Evolutionary conservation across 106 monocot species (phyloP), one percentile per base, ranked within the genome.

Genomic region (Xerophyta viscosa): DNA sequence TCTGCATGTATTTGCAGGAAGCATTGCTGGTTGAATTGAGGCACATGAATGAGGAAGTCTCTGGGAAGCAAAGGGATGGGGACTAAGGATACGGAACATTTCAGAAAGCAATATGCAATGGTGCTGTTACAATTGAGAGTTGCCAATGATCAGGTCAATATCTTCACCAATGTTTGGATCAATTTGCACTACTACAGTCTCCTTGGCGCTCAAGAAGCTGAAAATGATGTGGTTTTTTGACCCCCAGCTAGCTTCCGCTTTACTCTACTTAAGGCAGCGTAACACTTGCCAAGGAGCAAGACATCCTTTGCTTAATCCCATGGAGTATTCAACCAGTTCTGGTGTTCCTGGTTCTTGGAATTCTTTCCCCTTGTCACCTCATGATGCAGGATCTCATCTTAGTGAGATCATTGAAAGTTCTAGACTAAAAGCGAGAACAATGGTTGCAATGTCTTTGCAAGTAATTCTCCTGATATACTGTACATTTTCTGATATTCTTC

Each of bases 11-110:
- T 58, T 30, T 70, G 21, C 39, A 93, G 98, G 98, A 90, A 61
- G 98, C 98, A 33, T 66, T 98, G 53, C 52, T 98, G 20, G 65
- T 74, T 37, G 98, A 90, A 63, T 47, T 98, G 55, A 74, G 69
- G 72, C 69, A 90, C 57, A 82, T 98, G 90, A 90, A 98, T 61
- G 98, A 86, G 43, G 96, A 98, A 60, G 81, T 89, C 14, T 76
- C 79, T 28, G 60, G 57, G 20, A 83, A 69, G 48, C 89, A 82
- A 63, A 85, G 69, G 52, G 90, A 77, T 47, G 71, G 78, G 37
- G 81, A 76, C 22, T 29, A 74, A 57, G 42, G 88, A 89, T 58
- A 54, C 81, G 63, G 89, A 98, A 89, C 39, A 39, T 39, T 39
- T 39, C 39, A 39, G 39, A 7, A 39, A 39, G 15, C 39, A 39